These are phyloP conservation scores for Boechera stricta DNA, from an alignment of 345 rosid genomes.

Conservation along the genomic window DNA sequence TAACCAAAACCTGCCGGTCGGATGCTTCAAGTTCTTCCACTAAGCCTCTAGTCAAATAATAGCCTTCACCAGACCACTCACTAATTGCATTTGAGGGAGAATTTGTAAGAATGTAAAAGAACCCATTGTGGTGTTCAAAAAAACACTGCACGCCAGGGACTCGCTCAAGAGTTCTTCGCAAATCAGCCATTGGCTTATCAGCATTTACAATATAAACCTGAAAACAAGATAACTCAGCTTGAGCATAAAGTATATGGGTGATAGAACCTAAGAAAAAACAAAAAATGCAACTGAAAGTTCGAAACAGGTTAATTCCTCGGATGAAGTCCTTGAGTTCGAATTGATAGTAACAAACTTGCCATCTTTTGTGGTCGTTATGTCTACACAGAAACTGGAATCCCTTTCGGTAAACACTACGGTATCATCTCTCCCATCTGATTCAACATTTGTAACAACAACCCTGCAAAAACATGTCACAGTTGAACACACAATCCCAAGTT, in stretches of 20 bases:
- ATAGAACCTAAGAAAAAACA: not conserved
- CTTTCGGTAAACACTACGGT: slow-evolving; percentile 57
- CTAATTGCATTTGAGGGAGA: slow-evolving; percentile 53
- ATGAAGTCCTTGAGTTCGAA: slow-evolving; percentile 94
- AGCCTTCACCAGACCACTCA: slow-evolving; percentile 54
- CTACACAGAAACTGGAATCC: slow-evolving; percentile 82
- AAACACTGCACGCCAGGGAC: slow-evolving; percentile 71
- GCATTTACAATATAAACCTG: slow-evolving; percentile 84
- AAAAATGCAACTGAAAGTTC: slow-evolving; percentile 27
- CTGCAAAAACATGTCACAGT: slow-evolving; percentile 47
- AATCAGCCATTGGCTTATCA: slow-evolving; percentile 54
- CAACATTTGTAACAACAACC: slow-evolving; percentile 67
- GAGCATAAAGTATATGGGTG: not conserved
- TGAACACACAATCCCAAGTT: slow-evolving; percentile 29
- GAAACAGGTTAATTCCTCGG: slow-evolving; percentile 66
- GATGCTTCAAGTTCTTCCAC: slow-evolving; percentile 55
- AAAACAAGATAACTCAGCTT: slow-evolving; percentile 27
- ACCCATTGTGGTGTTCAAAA: slow-evolving; percentile 78
- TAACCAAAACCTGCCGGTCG: slow-evolving; percentile 64
- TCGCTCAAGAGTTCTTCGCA: slow-evolving; percentile 62
- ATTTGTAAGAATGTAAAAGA: slow-evolving; percentile 80
- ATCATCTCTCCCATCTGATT: slow-evolving; percentile 52
- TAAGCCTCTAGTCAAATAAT: slow-evolving; percentile 62
- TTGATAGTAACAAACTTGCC: slow-evolving; percentile 94
- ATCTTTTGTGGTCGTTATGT: slow-evolving; percentile 90